These are phyloP conservation scores for Cudoniella acicularis DNA, from an alignment of 495 filamentous ascomycete species.

Conservation along the genomic window DNA sequence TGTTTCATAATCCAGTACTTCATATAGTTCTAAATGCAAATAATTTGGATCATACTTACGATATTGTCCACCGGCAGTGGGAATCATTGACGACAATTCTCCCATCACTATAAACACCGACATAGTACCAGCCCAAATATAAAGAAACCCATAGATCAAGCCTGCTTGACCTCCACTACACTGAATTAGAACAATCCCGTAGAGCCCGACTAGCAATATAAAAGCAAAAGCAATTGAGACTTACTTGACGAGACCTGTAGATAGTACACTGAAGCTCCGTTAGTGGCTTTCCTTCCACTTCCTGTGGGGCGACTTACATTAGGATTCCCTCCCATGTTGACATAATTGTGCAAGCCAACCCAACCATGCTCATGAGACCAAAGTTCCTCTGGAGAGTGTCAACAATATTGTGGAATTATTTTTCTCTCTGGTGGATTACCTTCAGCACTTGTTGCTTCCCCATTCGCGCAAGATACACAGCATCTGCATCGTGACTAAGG, in stretches of 20 bases:
- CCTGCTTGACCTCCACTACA: slow-evolving; percentile 44
- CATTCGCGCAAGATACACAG: slow-evolving; percentile 38
- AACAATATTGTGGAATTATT: background rate
- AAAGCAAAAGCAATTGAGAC: background rate
- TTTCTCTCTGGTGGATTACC: slow-evolving; percentile 18
- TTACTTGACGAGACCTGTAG: too few species aligned
- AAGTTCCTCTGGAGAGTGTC: slow-evolving; percentile 29
- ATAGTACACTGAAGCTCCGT: background rate
- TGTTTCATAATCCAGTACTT: too few species aligned
- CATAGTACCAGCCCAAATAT: slow-evolving; percentile 42
- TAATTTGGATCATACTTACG: too few species aligned
- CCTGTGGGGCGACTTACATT: slow-evolving; percentile 17
- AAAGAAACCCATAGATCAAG: slow-evolving; percentile 45
- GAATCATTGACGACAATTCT: slow-evolving; percentile 41
- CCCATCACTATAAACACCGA: slow-evolving; percentile 38
- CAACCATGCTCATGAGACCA: slow-evolving; percentile 42
- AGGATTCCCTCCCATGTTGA: slow-evolving; percentile 39
- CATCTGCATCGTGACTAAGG: slow-evolving; percentile 28
- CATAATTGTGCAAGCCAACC: slow-evolving; percentile 39
- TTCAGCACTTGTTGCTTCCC: slow-evolving; percentile 48
- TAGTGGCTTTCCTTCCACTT: background rate
- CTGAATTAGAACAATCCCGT: background rate
- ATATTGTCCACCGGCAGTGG: background rate
- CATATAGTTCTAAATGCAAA: slow-evolving; percentile 44
- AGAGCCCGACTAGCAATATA: background rate